These are phyloP conservation scores for Cyberlindnera mississippiensis DNA, from an alignment of 805 yeast genomes.

Conservation along the genomic window DNA sequence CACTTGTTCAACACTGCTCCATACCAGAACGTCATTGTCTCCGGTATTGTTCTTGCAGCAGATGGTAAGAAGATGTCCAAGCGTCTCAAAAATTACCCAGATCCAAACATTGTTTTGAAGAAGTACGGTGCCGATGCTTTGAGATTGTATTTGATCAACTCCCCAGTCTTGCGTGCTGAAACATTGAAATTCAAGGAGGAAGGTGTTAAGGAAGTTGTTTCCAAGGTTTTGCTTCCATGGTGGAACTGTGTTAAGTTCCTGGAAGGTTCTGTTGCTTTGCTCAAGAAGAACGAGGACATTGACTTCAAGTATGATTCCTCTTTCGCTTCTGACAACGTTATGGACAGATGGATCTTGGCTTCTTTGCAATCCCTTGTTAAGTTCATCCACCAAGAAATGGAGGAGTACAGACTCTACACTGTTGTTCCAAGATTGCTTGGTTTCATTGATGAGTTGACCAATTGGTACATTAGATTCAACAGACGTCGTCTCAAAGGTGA, in stretches of 20 bases:
- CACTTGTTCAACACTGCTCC: slow-evolving; percentile 92
- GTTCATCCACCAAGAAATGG: slow-evolving; percentile 88
- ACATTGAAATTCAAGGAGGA: slow-evolving; percentile 96
- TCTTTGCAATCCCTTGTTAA: slow-evolving; percentile 89
- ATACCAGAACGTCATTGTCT: slow-evolving; percentile 89
- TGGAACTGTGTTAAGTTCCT: slow-evolving; percentile 96
- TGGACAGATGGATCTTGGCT: slow-evolving; percentile 97
- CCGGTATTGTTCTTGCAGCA: slow-evolving; percentile 94
- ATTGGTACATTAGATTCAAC: slow-evolving; percentile 98
- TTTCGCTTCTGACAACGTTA: slow-evolving; percentile 72
- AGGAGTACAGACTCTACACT: slow-evolving; percentile 83
- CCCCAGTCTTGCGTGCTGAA: slow-evolving; percentile 97
- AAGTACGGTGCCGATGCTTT: slow-evolving; percentile 97
- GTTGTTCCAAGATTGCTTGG: slow-evolving; percentile 90
- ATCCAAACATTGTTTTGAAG: slow-evolving; percentile 76
- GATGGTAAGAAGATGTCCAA: slow-evolving; percentile 99
- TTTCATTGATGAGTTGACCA: slow-evolving; percentile 91
- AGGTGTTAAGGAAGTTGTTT: slow-evolving; percentile 96
- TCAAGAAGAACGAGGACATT: slow-evolving; percentile 67
- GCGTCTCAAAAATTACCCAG: slow-evolving; percentile 96
- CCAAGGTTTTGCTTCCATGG: slow-evolving; percentile 96
- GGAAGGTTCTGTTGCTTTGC: slow-evolving; percentile 86
- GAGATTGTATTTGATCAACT: slow-evolving; percentile 91
- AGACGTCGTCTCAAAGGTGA: slow-evolving; percentile 98
- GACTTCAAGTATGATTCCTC: slow-evolving; percentile 71